Evolutionary conservation across 495 filamentous ascomycete species (phyloP).

Genomic region (Penicillium bialowiezense): DNA sequence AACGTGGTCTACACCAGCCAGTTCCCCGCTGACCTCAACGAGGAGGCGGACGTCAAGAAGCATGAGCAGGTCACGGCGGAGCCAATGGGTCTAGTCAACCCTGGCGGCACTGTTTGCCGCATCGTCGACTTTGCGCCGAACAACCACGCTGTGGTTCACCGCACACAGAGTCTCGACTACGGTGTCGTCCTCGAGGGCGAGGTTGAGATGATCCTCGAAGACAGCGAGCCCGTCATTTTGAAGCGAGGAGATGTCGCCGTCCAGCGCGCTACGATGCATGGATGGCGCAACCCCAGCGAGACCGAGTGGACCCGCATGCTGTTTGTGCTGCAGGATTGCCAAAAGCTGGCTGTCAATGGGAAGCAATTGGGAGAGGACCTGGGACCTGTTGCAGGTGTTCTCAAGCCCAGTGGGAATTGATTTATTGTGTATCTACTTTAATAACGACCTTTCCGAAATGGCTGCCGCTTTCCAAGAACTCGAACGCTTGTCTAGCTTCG

Average conservation of each 20-base stretch:
- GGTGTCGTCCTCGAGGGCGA: slow-evolving; percentile 74
- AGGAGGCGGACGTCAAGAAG: slow-evolving; percentile 45
- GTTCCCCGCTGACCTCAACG: slow-evolving; percentile 54
- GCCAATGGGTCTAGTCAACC: slow-evolving; percentile 49
- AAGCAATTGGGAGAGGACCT: slow-evolving; percentile 47
- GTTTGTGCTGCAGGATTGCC: slow-evolving; percentile 54
- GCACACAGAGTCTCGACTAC: slow-evolving; percentile 72
- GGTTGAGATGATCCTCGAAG: slow-evolving; percentile 72
- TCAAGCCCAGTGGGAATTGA: slow-evolving; percentile 48
- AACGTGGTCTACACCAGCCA: slow-evolving; percentile 44
- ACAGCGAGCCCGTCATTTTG: slow-evolving; percentile 57
- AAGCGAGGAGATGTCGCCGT: slow-evolving; percentile 70
- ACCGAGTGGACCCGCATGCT: slow-evolving; percentile 55
- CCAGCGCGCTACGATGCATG: slow-evolving; percentile 54
- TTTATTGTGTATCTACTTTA: slow-evolving; percentile 37
- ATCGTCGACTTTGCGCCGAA: slow-evolving; percentile 66
- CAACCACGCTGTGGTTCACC: slow-evolving; percentile 63
- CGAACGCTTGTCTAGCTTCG: slow-evolving; percentile 48
- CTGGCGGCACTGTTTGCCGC: slow-evolving; percentile 46
- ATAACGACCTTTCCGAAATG: slow-evolving; percentile 77
- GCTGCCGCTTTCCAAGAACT: slow-evolving; percentile 59
- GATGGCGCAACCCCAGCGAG: slow-evolving; percentile 38
- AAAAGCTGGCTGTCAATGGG: slow-evolving; percentile 40
- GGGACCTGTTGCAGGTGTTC: slow-evolving; percentile 25
- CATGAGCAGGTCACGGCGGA: slow-evolving; percentile 26